A percentile compares a stretch with the other conserved stretches of the same genome.
Conservation (phyloP, 768 basidiomycete genomes). For the Amanita jacksonii region DNA sequence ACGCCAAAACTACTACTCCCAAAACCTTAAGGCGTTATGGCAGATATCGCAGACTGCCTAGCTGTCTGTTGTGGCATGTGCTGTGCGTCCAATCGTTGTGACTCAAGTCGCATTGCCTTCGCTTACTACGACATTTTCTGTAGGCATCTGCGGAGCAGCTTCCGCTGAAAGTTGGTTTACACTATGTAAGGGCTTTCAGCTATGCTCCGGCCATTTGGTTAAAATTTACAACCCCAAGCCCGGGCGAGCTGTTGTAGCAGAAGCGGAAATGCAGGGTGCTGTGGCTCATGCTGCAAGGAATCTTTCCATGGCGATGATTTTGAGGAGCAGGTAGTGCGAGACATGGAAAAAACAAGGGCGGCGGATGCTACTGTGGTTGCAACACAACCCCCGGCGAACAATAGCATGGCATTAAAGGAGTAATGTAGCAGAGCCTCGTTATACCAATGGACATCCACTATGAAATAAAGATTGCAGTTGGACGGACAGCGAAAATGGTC, state of each 20-base stretch:
- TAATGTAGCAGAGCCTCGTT: background rate
- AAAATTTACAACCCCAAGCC: background rate
- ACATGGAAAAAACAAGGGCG: slow-evolving; percentile 29
- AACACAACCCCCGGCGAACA: slow-evolving; percentile 17
- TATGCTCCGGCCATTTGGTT: no score
- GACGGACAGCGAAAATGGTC: no score
- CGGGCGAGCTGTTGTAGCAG: slow-evolving; percentile 16
- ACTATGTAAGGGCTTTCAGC: slow-evolving; percentile 12
- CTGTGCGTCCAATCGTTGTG: slow-evolving; percentile 11
- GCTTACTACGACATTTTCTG: background rate
- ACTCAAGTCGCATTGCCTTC: no score
- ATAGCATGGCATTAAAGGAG: slow-evolving; percentile 15
- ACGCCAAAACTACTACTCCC: background rate
- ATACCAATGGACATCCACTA: no score
- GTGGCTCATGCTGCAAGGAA: slow-evolving; percentile 31
- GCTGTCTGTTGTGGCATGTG: slow-evolving; percentile 20
- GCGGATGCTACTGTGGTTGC: slow-evolving; percentile 15
- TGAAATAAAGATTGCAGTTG: no score
- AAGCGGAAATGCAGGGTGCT: slow-evolving; percentile 29
- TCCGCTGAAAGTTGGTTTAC: slow-evolving; percentile 20
- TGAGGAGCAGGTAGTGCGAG: slow-evolving; percentile 27
- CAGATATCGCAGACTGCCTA: slow-evolving; percentile 10
- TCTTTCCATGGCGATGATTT: slow-evolving; percentile 34
- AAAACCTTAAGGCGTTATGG: no score
- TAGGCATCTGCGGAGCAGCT: slow-evolving; percentile 13